Conservation (phyloP, 306 rosid species). For the Fragaria iinumae region DNA sequence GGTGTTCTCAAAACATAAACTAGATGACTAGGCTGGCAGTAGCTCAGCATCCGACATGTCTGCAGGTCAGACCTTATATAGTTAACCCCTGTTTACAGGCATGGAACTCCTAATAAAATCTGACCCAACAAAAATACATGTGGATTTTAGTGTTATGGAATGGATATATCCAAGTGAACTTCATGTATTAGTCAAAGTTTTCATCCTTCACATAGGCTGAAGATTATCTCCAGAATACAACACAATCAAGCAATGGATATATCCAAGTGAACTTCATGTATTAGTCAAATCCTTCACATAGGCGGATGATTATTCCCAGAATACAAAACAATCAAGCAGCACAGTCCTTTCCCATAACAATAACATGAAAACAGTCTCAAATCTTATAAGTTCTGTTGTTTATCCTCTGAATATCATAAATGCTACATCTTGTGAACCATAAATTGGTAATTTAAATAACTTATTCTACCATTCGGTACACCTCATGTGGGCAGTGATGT, state of each 20-base stretch:
- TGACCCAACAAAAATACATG: background rate
- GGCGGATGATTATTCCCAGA: background rate
- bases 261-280: constrained; percentile 1
- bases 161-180: background rate
- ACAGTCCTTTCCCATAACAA: background rate
- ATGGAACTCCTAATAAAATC: background rate
- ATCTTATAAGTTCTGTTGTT: background rate
- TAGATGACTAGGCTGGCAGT: background rate
- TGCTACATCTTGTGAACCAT: background rate
- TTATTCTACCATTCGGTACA: background rate
- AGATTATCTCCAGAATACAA: background rate
- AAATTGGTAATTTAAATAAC: background rate
- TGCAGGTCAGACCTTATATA: background rate
- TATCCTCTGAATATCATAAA: background rate
- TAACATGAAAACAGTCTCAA: background rate
- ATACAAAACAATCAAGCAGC: background rate
- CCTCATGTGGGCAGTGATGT: background rate
- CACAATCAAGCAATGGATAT: background rate
- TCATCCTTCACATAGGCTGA: background rate
- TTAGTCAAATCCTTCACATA: no score
- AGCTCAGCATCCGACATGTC: background rate
- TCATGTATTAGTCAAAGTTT: background rate
- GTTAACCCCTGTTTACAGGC: no score
- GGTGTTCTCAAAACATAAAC: background rate
- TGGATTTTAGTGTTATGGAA: background rate